Evolutionary conservation across 495 filamentous ascomycete genomes (phyloP).

Genomic region (Neurospora sp.): DNA sequence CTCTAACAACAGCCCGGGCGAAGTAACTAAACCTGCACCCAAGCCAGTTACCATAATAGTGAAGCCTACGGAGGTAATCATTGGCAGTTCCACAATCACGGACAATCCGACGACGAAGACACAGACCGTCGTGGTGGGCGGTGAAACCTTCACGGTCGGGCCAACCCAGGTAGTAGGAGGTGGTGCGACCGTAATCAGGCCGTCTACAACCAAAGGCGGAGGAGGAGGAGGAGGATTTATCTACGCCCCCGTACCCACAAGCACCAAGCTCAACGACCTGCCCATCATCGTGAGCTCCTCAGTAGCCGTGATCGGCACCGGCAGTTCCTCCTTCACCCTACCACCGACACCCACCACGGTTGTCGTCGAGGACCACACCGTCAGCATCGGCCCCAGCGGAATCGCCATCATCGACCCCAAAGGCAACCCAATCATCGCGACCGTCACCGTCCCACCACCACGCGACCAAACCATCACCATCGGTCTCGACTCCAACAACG

Average conservation of each 20-base stretch:
- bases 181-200: conserved; percentile 30
- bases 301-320: conserved; percentile 33
- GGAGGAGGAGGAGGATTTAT: conserved; percentile 7
- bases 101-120: conserved; percentile 25
- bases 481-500: conserved; percentile 27
- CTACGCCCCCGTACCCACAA: conserved; percentile 23
- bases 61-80: conserved; percentile 31
- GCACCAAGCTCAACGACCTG: conserved; percentile 29
- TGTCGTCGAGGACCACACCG: conserved; percentile 27
- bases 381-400: conserved; percentile 38
- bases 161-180: conserved; percentile 30
- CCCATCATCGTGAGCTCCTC: conserved; percentile 32
- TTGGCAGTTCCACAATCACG: conserved; percentile 31
- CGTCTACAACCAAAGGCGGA: conserved; percentile 6
- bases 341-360: conserved; percentile 13
- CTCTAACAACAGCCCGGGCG: conserved; percentile 5
- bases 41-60: conserved; percentile 27
- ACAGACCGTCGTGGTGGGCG: conserved; percentile 28
- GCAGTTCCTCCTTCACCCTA: conserved; percentile 31
- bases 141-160: conserved; percentile 33
- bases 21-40: background rate
- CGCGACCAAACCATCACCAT: conserved; percentile 38
- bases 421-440: conserved; percentile 10
- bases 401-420: conserved; percentile 26
- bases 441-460: conserved; percentile 12